Base-by-base conservation (phyloP, 2,329 filamentous ascomycete genomes). In the Nemania sp. region DNA sequence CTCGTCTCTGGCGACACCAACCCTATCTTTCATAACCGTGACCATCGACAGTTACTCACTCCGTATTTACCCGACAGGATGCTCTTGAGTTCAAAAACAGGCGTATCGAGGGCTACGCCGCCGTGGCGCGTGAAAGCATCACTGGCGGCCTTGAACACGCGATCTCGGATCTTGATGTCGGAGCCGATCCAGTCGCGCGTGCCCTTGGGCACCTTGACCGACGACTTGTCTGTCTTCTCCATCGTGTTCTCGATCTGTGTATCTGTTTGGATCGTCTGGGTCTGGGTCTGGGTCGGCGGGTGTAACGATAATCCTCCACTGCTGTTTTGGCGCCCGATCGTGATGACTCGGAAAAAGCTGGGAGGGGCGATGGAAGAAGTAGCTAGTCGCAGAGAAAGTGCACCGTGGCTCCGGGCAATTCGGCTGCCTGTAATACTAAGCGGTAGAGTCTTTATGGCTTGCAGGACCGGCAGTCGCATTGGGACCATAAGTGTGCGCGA, bases 191-290 rank as follows among this genome's bases (percentile, higher is more conserved):
- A 96, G 72, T 96, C 91, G 70, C 90, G 89, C 61, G 91, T 96
- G 64, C 91, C 91, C 80, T 96, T 96, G 59, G 91, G 90, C 68
- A 88, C 90, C 80, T 96, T 96, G 70, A 95, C 56, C n/a, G 53
- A 43, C 8, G 53, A 43, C 33, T 54, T 59, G 28, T 59, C 56
- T 6, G 56, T 45, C 45, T 47, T 59, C 31, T 59, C 53, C 46
- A 41, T 50, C 24, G 20, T 17, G 9, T 31, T 14, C 9, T 31
- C 28, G 3, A 14, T 31, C 9, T 14, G 4, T 3, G 28, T 31
- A 14, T 31, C 28, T 9, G 3, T 14, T 14, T 31, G 4, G 9
- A 12, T 4, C 9, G 11, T 12, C 28, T 31, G 28, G 4, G 11
- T 5, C 28, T 31, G 28, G 28, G 28, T 31, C 28, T 31, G 28